Evolutionary conservation across 192 early-diverging fungal species (phyloP), one percentile per base, ranked within the genome.

Genomic region (Lobosporangium transversale): DNA sequence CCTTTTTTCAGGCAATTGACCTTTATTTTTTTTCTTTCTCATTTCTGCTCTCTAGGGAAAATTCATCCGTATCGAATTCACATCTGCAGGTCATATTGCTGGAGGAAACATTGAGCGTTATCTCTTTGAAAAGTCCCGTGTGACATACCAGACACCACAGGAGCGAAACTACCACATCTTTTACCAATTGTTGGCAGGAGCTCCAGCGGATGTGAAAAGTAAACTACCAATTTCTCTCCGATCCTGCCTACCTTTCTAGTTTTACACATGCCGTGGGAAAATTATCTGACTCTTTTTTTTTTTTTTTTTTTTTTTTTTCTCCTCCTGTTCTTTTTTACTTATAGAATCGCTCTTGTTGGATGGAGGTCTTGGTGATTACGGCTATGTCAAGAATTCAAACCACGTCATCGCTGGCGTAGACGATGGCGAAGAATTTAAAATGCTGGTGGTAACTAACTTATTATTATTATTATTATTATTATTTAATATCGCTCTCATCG

Each of bases 11-110:
- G n/a, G n/a, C n/a, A n/a, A n/a, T n/a, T n/a, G n/a, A n/a, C n/a
- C n/a, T n/a, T n/a, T n/a, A n/a, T n/a, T n/a, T n/a, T n/a, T n/a
- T n/a, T n/a, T n/a, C n/a, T n/a, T n/a, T n/a, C n/a, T n/a, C n/a
- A n/a, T n/a, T n/a, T n/a, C n/a, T n/a, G n/a, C n/a, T n/a, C n/a
- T n/a, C n/a, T 29, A 74, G 88, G 96, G 97, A 52, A 99, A 99
- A 84, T 99, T 98, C 81, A 97, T 99, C 70, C 89, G 96, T 21
- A 96, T 99, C 82, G 97, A 97, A 80, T 99, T 99, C 83, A 96
- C 90, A 51, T 82, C 85, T 9, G 62, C 58, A 18, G 82, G 80
- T 23, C 85, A 74, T 68, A 98, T 98, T 61, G 91, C 93, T 42
- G 96, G 97, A 50, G 96, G 94, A 30, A 96, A 97, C 76, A 97